Evolutionary conservation across 192 early-diverging fungal genomes (phyloP), one percentile per base, ranked within the genome.

Genomic region (Thoreauomyces humboldtii): DNA sequence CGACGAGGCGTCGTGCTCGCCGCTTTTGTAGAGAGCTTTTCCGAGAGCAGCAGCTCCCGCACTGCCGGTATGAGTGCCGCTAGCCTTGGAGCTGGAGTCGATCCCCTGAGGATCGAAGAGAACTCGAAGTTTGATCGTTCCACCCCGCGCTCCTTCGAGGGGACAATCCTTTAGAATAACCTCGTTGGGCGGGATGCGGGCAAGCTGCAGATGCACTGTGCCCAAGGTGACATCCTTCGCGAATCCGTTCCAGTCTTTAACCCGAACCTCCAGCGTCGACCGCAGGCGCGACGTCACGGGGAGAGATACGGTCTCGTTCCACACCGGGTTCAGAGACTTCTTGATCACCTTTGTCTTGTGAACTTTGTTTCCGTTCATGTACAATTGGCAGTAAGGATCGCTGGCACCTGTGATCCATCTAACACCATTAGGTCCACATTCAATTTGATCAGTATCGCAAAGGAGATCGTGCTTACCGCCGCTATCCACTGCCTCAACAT

Each of bases 181-280:
- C 11, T 44, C 32, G 38, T 63, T 57, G 29, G 59, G 63, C 32
- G 24, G 67, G 44, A 67, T 68, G 64, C 32, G 68, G 41, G 73
- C 54, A 0, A 81, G 71, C 7, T 77, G 71, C 12, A 77, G 52
- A 22, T 59, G 48, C 1, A 69, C 73, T 12, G 73, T 67, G 38
- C 79, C 82, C 35, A 82, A 48, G 70, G 41, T 79, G 60, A 84
- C 89, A 63, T 98, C 86, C 63, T 88, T 89, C 32, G 84, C 79
- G 4, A 92, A 76, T 32, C 86, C 78, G 72, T 96, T 94, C 78
- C 77, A 92, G 71, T 98, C 96, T 72, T 88, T 88, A 47, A 90
- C 81, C 51, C 91, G 53, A 37, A 82, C 55, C 43, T 67, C 65
- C 43, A 82, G 45, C n/a, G 71, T 75, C 17, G 74, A 74, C 4